Evolutionary conservation across 2,329 filamentous ascomycete genomes (phyloP).

Genomic region (Alternaria burnsii): DNA sequence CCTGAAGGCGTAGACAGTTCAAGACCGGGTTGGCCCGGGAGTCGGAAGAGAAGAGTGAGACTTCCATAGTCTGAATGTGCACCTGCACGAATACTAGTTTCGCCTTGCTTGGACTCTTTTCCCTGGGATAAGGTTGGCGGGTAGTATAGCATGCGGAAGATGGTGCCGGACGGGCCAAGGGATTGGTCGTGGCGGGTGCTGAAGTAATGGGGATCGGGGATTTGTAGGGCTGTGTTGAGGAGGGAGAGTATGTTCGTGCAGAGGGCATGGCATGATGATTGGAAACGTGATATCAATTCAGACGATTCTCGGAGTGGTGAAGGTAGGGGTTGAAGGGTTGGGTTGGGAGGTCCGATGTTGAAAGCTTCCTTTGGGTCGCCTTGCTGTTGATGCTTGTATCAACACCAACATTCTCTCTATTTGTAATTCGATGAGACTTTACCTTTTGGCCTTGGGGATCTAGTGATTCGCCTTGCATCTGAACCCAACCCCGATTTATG

Average conservation of each 20-base stretch:
- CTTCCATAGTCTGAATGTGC: constrained; percentile 88
- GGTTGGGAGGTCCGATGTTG: constrained; percentile 83
- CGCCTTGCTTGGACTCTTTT: constrained; percentile 12
- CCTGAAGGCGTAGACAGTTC: constrained; percentile 73
- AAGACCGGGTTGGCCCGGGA: constrained; percentile 83
- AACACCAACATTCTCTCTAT: neutral
- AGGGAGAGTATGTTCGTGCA: constrained; percentile 77
- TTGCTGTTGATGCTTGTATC: constrained; percentile 57
- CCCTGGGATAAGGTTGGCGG: constrained; percentile 42
- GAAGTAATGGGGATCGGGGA: constrained; percentile 64
- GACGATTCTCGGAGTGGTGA: constrained; percentile 67
- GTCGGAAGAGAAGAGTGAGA: constrained; percentile 80
- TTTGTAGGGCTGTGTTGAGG: constrained; percentile 78
- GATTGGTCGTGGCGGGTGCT: constrained; percentile 66
- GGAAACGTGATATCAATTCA: constrained; percentile 71
- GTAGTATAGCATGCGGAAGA: constrained; percentile 64
- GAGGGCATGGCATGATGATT: constrained; percentile 73
- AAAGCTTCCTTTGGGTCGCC: constrained; percentile 85
- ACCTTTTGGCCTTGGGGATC: constrained; percentile 85
- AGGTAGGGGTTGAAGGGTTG: constrained; percentile 76
- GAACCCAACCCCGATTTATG: constrained; percentile 87
- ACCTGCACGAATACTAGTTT: constrained; percentile 79
- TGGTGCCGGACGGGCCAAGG: constrained; percentile 60
- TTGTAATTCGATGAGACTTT: constrained; percentile 21
- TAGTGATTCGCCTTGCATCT: constrained; percentile 86